These are phyloP conservation scores for Chimonanthus salicifolius DNA, from an alignment of 164 flowering plant genomes.

Conservation along the genomic window DNA sequence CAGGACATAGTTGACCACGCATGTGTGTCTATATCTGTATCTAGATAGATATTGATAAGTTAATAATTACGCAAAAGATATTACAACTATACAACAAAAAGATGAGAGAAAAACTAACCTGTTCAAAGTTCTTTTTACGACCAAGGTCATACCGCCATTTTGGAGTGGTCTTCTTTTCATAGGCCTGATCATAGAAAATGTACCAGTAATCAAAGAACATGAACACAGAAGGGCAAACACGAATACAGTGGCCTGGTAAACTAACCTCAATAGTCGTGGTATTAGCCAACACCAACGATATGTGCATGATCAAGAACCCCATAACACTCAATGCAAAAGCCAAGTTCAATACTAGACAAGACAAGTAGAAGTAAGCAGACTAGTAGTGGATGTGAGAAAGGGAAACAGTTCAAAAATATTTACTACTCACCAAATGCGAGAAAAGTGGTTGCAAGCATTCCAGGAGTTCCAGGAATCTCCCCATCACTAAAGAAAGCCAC, in stretches of 20 bases:
- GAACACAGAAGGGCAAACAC: neutral
- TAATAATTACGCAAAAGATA: neutral
- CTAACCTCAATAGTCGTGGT: constrained; percentile 97
- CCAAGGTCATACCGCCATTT: constrained; percentile 89
- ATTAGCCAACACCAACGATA: constrained; percentile 77
- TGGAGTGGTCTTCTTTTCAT: constrained; percentile 85
- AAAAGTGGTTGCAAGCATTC: constrained; percentile 92
- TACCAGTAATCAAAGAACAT: neutral
- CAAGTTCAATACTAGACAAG: constrained; percentile 68
- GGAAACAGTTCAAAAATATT: neutral
- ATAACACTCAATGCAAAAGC: constrained; percentile 93
- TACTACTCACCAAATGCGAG: constrained; percentile 74
- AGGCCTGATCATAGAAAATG: constrained; percentile 52
- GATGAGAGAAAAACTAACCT: constrained; percentile 30
- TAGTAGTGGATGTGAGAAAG: neutral
- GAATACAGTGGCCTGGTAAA: neutral
- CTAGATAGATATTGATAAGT: neutral
- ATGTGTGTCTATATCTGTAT: too few species aligned
- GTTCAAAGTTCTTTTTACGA: constrained; percentile 64
- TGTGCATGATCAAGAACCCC: constrained; percentile 96
- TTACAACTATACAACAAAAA: neutral
- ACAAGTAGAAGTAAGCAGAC: neutral
- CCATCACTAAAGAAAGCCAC: constrained; percentile 88
- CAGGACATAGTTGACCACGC: too few species aligned
- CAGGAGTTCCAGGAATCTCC: constrained; percentile 90